Evolutionary conservation across 108 stramenopile species (phyloP), one percentile per base, ranked within the genome.

Genomic region (Cyclotella baltica): DNA sequence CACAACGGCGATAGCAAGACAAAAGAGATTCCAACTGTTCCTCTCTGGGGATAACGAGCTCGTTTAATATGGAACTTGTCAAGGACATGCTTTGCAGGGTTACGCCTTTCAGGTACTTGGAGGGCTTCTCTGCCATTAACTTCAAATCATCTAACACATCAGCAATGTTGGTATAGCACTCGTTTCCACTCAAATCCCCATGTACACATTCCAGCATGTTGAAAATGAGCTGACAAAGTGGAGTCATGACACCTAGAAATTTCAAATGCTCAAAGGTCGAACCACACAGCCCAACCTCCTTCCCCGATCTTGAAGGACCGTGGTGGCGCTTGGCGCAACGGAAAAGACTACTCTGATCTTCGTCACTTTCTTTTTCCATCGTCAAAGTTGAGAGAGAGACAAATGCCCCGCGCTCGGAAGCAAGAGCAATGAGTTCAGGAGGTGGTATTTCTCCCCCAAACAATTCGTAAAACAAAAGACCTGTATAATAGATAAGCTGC

Each of bases 131-230:
- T n/a, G n/a, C 4, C 19, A 52, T 52, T 4, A 68, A 58, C 31
- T 68, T 55, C 75, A 76, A 61, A 34, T 76, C 75, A 48, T 16
- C 29, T 10, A 36, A 33, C 18, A 76, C 67, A 68, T 68, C 75
- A 30, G 56, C 16, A 55, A 68, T 76, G 3, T 22, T 34, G 15
- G 33, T 25, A 47, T 68, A 76, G 8, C 66, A 15, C 47, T 76
- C 75, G 31, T 67, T 47, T 27, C 53, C 66, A 46, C 57, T 67
- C 8, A 76, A 23, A 59, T 68, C 67, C 18, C 57, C 43, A 35
- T 59, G 58, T 10, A 52, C n/a, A 52, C 51, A n/a, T 13, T 20
- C 51, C 4, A 52, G 19, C 51, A 52, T 68, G n/a, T 76, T 67
- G 29, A 1, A 25, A 19, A 76, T 33, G 38, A 76, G 37, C 2